Base-by-base conservation (phyloP, 176 grass and related monocot genomes). In the Aegilops bicornis region DNA sequence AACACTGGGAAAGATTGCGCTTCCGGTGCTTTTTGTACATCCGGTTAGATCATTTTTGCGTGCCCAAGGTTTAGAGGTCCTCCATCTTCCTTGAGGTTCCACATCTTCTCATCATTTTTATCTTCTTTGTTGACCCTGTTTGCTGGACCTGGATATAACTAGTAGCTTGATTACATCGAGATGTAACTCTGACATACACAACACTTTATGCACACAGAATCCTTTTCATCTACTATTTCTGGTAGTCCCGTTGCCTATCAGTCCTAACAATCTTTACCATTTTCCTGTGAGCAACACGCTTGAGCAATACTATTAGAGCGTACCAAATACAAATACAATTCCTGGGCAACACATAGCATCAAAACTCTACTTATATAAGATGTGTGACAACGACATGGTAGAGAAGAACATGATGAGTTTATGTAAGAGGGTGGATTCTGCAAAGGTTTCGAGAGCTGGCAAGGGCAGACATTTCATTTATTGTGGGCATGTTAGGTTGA, bases 181-280 rank as follows among this genome's bases (percentile, higher is more conserved):
- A 39, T 40, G 33, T 39, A 6, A n/a, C 19, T 12, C 2, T 2
- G 35, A 71, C 37, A 23, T 39, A 10, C 19, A 11, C 17, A 39
- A 4, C 10, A 39, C 20, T 39, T 71, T 71, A 20, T 71, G 33
- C 32, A 22, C 10, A 20, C 32, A 4, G 5, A 0, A 33, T 19
- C 15, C 4, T 2, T 5, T 3, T 0, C 0, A 8, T 0, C 3
- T 19, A 0, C 12, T 69, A 3, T 69, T 37, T 5, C 32, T 2
- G 9, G 4, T 39, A 3, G 9, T 71, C 68, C 68, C 4, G 20
- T 39, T 71, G 68, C 68, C 68, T 40, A 71, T 36, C 35, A 71
- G 0, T 40, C 35, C 32, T 37, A 37, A 22, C 17, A 33, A 19
- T 69, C 31, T 69, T 69, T 37, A 22, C 67, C 17, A 36, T 37